phyloP scores from a whole-genome alignment of 805 yeast species.

The Blastobotrys mokoenaii region DNA sequence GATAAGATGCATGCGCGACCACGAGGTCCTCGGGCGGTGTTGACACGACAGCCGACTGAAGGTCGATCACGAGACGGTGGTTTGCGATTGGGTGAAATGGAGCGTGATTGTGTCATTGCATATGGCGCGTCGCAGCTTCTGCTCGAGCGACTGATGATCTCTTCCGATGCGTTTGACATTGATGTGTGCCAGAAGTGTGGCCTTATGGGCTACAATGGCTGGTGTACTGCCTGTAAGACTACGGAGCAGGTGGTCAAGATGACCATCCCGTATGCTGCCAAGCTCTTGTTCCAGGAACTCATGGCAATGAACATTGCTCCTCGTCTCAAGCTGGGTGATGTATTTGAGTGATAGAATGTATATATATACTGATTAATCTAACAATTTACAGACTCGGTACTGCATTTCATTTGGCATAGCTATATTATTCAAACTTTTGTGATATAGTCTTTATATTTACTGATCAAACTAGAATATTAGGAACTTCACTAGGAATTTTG shows the following conservation, averaged over 20 bases:
- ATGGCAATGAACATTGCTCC: slow-evolving; percentile 99
- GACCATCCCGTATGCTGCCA: slow-evolving; percentile 99
- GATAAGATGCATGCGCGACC: slow-evolving; percentile 99
- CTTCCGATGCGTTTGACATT: slow-evolving; percentile 96
- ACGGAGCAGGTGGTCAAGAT: slow-evolving; percentile 79
- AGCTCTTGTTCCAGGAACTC: slow-evolving; percentile 90
- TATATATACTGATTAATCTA: no score
- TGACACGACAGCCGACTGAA: slow-evolving; percentile 97
- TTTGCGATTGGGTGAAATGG: slow-evolving; percentile 97
- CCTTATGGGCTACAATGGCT: slow-evolving; percentile 91
- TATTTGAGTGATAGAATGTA: slow-evolving; percentile 39
- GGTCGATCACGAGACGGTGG: slow-evolving; percentile 99
- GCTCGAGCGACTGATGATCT: slow-evolving; percentile 88
- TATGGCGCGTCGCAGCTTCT: slow-evolving; percentile 95
- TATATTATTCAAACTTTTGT: no score
- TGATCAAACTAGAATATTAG: no score
- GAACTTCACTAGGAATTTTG: no score
- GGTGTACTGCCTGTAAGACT: slow-evolving; percentile 96
- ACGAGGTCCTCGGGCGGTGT: slow-evolving; percentile 95
- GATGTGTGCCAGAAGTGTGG: slow-evolving; percentile 94
- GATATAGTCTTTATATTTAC: no score
- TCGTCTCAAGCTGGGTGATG: slow-evolving; percentile 80
- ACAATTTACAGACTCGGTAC: no score
- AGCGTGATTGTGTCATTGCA: slow-evolving; percentile 98
- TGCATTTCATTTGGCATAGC: no score